phyloP scores from a whole-genome alignment of 2,329 filamentous ascomycete species.

The Trichoderma koningiopsis region DNA sequence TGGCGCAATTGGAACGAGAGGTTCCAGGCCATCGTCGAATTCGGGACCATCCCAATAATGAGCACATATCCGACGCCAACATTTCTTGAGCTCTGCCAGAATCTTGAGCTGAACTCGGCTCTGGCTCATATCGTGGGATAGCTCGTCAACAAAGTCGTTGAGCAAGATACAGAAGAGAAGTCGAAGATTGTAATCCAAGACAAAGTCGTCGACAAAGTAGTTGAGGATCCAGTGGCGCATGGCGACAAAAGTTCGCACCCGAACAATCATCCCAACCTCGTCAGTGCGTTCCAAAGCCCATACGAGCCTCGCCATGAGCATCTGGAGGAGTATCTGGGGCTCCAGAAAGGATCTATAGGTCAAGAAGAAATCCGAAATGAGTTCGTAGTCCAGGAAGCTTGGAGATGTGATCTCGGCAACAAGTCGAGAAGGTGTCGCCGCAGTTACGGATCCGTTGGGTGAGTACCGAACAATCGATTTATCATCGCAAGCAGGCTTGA shows the following conservation, averaged over 20 bases:
- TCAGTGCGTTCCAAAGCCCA: slow-evolving; percentile 84
- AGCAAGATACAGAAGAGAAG: slow-evolving; percentile 77
- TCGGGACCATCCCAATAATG: slow-evolving; percentile 83
- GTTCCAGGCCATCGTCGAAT: slow-evolving; percentile 61
- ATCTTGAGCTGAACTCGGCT: slow-evolving; percentile 74
- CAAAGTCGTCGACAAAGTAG: slow-evolving; percentile 95
- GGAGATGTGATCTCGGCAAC: slow-evolving; percentile 97
- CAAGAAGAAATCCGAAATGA: slow-evolving; percentile 96
- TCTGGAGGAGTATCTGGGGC: slow-evolving; percentile 72
- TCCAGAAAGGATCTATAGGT: slow-evolving; percentile 89
- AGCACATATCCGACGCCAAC: slow-evolving; percentile 89
- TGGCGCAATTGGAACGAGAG: slow-evolving; percentile 70
- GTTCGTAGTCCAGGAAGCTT: slow-evolving; percentile 92
- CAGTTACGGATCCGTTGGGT: slow-evolving; percentile 72
- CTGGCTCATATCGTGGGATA: slow-evolving; percentile 48
- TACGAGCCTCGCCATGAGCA: slow-evolving; percentile 79
- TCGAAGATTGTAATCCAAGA: slow-evolving; percentile 72
- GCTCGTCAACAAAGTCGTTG: slow-evolving; percentile 66
- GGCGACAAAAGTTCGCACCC: slow-evolving; percentile 93
- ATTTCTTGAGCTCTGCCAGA: slow-evolving; percentile 91
- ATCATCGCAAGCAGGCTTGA: slow-evolving; percentile 78
- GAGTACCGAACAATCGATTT: slow-evolving; percentile 81
- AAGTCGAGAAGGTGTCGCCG: slow-evolving; percentile 85
- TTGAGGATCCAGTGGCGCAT: slow-evolving; percentile 97
- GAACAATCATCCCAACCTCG: slow-evolving; percentile 88